Percentiles rank a stretch among this genome's conserved stretches.
Evolutionary conservation across 2,329 filamentous ascomycete genomes (phyloP).

Genomic region (Neonectria neomacrospora): DNA sequence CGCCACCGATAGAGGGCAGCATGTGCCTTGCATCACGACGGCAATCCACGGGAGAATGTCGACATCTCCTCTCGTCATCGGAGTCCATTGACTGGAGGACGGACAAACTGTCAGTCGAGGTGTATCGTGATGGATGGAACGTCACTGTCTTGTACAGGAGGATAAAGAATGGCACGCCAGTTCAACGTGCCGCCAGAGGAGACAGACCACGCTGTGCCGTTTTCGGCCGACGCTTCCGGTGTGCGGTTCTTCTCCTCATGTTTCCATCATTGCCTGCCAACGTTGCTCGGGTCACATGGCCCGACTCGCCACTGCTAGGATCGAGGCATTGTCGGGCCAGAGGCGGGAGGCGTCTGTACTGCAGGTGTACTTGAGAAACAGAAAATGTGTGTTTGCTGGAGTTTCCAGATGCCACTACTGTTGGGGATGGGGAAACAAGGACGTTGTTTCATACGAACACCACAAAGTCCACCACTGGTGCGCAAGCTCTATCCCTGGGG

Average conservation of each 20-base stretch:
- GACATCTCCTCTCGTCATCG: conserved; percentile 12
- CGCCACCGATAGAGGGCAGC: conserved; percentile 16
- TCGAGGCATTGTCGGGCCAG: neutral
- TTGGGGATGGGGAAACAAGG: neutral
- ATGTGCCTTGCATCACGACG: conserved; percentile 33
- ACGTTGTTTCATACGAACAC: neutral
- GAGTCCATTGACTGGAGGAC: conserved; percentile 8
- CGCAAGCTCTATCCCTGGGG: neutral
- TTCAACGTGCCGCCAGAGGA: conserved; percentile 17
- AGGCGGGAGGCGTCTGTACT: neutral
- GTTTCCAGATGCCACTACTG: neutral
- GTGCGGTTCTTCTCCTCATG: neutral
- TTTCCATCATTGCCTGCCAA: conserved; percentile 7
- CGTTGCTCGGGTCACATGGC: conserved; percentile 29
- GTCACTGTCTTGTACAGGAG: conserved; percentile 20
- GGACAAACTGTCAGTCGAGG: conserved; percentile 6
- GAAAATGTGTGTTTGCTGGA: neutral
- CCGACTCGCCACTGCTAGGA: conserved; percentile 17
- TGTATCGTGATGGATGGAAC: conserved; percentile 33
- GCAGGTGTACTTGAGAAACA: neutral
- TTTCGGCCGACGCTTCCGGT: conserved; percentile 15
- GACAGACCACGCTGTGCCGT: conserved; percentile 3
- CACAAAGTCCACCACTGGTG: neutral
- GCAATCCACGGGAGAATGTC: conserved; percentile 12
- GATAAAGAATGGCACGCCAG: conserved; percentile 3